Evolutionary conservation across 2,329 filamentous ascomycete species (phyloP).

Genomic region (Neofusicoccum cordaticola): DNA sequence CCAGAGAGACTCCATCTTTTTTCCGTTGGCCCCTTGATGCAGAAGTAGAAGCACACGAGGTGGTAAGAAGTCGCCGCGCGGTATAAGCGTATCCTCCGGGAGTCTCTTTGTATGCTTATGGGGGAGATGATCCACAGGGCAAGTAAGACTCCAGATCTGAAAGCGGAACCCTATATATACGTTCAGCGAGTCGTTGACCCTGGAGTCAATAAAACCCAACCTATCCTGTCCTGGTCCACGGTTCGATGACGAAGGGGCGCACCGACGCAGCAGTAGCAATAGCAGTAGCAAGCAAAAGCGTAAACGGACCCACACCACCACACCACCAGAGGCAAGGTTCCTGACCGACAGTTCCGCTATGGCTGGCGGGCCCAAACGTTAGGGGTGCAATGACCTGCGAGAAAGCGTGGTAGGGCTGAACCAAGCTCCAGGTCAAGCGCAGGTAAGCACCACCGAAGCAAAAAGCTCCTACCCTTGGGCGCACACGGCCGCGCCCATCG

Average conservation of each 20-base stretch:
- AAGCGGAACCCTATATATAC: slow-evolving; percentile 3
- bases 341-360: background rate
- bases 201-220: background rate
- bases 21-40: background rate
- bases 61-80: background rate
- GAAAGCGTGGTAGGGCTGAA: background rate
- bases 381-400: background rate
- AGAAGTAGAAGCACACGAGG: background rate
- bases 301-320: background rate
- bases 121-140: background rate
- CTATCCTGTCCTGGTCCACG: background rate
- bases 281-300: background rate
- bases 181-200: background rate
- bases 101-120: background rate
- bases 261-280: background rate
- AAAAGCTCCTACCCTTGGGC: background rate
- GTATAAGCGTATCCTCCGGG: background rate
- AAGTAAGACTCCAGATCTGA: background rate
- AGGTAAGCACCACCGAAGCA: background rate
- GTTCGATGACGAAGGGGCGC: background rate
- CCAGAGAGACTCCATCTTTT: background rate
- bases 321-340: background rate
- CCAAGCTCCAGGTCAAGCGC: slow-evolving; percentile 1
- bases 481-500: background rate
- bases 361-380: background rate